Conservation (phyloP, 306 rosid species). For the Begonia loranthoides region DNA sequence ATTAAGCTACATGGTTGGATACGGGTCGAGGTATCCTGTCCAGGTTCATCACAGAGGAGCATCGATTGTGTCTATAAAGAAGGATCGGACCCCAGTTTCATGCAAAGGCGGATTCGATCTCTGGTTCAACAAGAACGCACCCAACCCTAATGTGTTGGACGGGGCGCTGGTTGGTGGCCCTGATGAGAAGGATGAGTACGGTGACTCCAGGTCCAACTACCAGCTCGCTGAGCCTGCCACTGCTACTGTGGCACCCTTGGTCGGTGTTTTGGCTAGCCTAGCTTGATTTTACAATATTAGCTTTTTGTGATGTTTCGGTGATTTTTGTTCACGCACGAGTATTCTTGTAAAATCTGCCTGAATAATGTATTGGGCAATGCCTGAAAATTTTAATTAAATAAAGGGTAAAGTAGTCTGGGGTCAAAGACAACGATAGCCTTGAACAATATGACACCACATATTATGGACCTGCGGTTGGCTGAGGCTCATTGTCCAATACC, state of each 20-base stretch:
- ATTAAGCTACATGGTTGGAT: slow-evolving; percentile 63
- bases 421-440: too few relatives aligned
- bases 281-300: too few relatives aligned
- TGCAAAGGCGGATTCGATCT: slow-evolving; percentile 27
- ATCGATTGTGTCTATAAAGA: slow-evolving; percentile 39
- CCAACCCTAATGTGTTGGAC: slow-evolving; percentile 40
- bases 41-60: slow-evolving; percentile 58
- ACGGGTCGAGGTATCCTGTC: slow-evolving; percentile 28
- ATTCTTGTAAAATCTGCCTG: too few relatives aligned
- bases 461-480: too few relatives aligned
- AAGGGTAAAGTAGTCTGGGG: too few relatives aligned
- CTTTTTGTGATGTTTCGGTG: too few relatives aligned
- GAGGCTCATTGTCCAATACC: too few relatives aligned
- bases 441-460: too few relatives aligned
- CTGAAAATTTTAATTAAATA: too few relatives aligned
- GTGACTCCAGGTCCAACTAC: slow-evolving; percentile 24
- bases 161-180: slow-evolving; percentile 49
- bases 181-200: slow-evolving; percentile 14
- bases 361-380: too few relatives aligned
- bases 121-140: slow-evolving; percentile 25
- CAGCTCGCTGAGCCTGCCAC: slow-evolving; percentile 38
- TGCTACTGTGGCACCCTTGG: slow-evolving; percentile 26
- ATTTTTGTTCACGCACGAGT: too few relatives aligned
- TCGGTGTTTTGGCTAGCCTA: slow-evolving; percentile 47
- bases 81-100: slow-evolving; percentile 11